These are phyloP conservation scores for Moniliophthora roreri DNA, from an alignment of 1,284 basidiomycete genomes.

Conservation along the genomic window DNA sequence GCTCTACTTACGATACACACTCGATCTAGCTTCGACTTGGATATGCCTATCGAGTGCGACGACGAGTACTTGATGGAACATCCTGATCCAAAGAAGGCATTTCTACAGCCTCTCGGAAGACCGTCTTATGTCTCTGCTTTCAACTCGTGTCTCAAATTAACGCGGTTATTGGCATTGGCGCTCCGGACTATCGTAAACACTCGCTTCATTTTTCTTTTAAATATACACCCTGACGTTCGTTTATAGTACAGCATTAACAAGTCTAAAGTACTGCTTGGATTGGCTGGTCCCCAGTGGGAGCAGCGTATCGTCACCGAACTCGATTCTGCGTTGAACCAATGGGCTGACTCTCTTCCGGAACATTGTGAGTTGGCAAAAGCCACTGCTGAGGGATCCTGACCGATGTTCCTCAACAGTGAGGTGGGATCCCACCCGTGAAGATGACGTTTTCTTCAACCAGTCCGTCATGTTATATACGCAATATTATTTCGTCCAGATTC, in stretches of 20 bases:
- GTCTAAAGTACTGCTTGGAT: background rate
- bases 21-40: background rate
- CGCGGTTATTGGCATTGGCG: background rate
- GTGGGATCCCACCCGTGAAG: background rate
- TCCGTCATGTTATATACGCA: background rate
- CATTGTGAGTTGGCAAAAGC: background rate
- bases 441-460: constrained; percentile 2
- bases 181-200: background rate
- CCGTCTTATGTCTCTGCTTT: constrained; percentile 1
- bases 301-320: background rate
- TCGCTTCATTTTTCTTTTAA: too few species aligned
- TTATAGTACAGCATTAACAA: background rate
- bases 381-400: too few species aligned
- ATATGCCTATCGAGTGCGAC: constrained; percentile 1
- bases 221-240: too few species aligned
- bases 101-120: background rate
- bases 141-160: background rate
- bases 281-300: background rate
- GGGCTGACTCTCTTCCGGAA: background rate
- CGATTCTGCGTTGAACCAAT: background rate
- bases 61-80: constrained; percentile 1
- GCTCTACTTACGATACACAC: background rate
- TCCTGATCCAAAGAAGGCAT: background rate
- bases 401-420: too few species aligned
- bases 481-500: constrained; percentile 2